Evolutionary conservation across 2,329 filamentous ascomycete genomes (phyloP), one percentile per base, ranked within the genome.

Genomic region (Pseudocercospora fuligena): DNA sequence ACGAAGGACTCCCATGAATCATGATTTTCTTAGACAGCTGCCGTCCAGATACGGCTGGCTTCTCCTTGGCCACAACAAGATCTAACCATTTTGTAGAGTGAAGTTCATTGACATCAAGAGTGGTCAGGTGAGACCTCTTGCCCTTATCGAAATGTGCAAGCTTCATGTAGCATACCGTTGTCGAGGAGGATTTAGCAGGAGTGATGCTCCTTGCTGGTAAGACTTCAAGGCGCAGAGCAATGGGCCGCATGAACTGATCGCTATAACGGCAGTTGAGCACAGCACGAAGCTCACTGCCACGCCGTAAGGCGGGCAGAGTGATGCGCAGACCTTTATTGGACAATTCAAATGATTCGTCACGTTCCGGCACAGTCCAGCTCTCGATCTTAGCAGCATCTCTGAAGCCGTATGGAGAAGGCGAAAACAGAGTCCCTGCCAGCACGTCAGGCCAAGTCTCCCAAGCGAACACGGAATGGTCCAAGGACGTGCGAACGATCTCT

Each of bases 401-500:
- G 21, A 65, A 65, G 57, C 63, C 59, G 25, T 49, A 49, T 0
- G 58, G 5, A 21, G 59, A 25, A 4, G 63, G 63, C 14, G 63
- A 57, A 1, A 65, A 33, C 1, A 65, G 29, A 5, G 51, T 43
- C 4, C 57, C 57, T 4, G 16, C 51, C 19, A 54, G 46, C 5
- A 14, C 49, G 9, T 57, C 56, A 25, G 36, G 16, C 7, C 31
- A 40, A 47, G 63, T 49, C 16, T 23, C 51, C 69, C 68, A 71
- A 47, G 60, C 49, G 25, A 72, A 69, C 33, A 72, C 70, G 12
- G 67, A 69, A 12, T 69, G 69, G 33, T 73, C 72, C 16, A 69
- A 59, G 0, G 67, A 66, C 1, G 33, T 43, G 14, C 59, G 64
- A 3, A 73, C 53, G 9, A 73, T 60, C 21, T 66, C 66, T 36